Evolutionary conservation across 805 yeast species (phyloP).

Genomic region (Millerozyma acaciae): DNA sequence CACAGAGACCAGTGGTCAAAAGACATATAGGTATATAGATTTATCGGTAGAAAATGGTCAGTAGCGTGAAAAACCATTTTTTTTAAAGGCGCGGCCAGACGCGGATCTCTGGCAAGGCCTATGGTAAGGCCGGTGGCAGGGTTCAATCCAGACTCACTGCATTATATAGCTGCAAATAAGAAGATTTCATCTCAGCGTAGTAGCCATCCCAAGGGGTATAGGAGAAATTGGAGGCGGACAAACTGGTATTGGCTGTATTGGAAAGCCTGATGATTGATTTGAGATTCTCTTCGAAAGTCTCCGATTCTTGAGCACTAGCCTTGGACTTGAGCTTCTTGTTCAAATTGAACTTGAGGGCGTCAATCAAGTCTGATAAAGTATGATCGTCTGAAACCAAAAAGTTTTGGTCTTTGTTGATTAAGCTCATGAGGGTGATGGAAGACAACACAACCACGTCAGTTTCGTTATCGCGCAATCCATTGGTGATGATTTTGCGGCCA

Average conservation of each 20-base stretch:
- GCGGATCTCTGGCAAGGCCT: too few relatives aligned
- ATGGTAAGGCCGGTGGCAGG: too few relatives aligned
- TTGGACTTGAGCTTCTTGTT: constrained; percentile 51
- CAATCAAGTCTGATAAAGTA: constrained; percentile 25
- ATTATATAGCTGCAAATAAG: constrained; percentile 1
- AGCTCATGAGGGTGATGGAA: constrained; percentile 36
- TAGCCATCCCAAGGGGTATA: constrained; percentile 7
- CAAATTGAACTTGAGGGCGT: constrained; percentile 31
- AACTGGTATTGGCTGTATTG: constrained; percentile 17
- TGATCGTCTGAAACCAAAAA: constrained; percentile 12
- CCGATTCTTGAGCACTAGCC: constrained; percentile 67
- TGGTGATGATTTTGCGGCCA: constrained; percentile 39
- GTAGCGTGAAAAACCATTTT: too few relatives aligned
- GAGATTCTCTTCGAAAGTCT: constrained; percentile 47
- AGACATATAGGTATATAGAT: too few relatives aligned
- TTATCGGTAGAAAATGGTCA: too few relatives aligned
- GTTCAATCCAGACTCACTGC: background rate
- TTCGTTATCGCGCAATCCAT: constrained; percentile 59
- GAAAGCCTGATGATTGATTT: constrained; percentile 29
- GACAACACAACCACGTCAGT: constrained; percentile 55
- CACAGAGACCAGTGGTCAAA: too few relatives aligned
- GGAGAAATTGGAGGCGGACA: constrained; percentile 5
- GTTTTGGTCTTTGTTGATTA: constrained; percentile 32
- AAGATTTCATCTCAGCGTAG: constrained; percentile 6
- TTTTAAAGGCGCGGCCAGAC: too few relatives aligned